A percentile compares a stretch with the other conserved stretches of the same genome.
Conservation (phyloP, 208 protist genomes). For the Leishmania turanica region DNA sequence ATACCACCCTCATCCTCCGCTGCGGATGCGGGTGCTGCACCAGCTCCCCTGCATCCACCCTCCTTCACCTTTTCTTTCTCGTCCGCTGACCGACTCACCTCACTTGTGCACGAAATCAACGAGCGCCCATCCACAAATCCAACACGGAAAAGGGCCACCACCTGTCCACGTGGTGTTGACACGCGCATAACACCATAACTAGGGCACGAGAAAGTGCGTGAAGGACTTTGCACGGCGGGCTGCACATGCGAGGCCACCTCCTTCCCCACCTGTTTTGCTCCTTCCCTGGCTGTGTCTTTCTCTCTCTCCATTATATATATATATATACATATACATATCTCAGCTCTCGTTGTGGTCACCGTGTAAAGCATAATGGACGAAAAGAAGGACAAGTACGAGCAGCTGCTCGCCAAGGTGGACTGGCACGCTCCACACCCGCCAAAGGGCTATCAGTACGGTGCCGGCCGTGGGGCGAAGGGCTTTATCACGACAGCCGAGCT, state of each 20-base stretch:
- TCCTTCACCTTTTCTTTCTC: neutral
- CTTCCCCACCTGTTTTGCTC: neutral
- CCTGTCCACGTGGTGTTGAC: neutral
- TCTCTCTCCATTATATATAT: neutral
- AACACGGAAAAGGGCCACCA: neutral
- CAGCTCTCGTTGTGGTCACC: neutral
- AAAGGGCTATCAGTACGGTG: constrained; percentile 75
- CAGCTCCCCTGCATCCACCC: neutral
- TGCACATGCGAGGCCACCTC: neutral
- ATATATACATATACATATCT: neutral
- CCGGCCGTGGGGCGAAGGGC: constrained; percentile 75
- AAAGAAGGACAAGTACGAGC: constrained; percentile 73
- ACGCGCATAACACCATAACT: neutral
- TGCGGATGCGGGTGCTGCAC: neutral
- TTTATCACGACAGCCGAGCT: constrained; percentile 83
- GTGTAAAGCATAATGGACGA: constrained; percentile 6
- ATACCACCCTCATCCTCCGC: neutral
- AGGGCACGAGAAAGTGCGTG: neutral
- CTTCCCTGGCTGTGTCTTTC: neutral
- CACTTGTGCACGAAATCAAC: neutral
- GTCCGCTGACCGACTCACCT: neutral
- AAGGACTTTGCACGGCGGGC: neutral
- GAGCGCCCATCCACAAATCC: neutral
- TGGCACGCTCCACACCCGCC: constrained; percentile 74
- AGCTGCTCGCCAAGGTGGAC: constrained; percentile 71